Evolutionary conservation across 768 basidiomycete genomes (phyloP).

Genomic region (Lactifluus subvellereus): DNA sequence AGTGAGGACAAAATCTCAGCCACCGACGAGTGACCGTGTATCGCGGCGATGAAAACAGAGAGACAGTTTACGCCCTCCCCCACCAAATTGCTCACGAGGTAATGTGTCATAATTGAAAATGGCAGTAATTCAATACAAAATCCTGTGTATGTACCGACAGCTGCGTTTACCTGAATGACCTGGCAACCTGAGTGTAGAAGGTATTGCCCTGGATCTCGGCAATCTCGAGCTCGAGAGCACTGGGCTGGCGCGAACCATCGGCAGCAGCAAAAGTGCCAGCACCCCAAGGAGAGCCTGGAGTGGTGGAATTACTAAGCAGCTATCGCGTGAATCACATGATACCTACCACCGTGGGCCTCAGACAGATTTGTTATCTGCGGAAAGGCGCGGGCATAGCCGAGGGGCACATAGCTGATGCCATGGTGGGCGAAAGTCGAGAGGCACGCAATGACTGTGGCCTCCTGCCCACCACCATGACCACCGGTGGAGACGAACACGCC

Average conservation of each 20-base stretch:
- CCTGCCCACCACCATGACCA: slow-evolving; percentile 78
- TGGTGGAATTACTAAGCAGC: slow-evolving; percentile 1
- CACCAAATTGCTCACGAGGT: too few species aligned
- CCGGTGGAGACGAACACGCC: slow-evolving; percentile 70
- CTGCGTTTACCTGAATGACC: slow-evolving; percentile 25
- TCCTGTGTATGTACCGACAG: neutral
- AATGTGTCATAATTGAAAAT: too few species aligned
- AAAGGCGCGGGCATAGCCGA: slow-evolving; percentile 57
- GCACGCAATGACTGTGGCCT: slow-evolving; percentile 45
- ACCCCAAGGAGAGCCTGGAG: slow-evolving; percentile 67
- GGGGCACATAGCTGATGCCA: slow-evolving; percentile 65
- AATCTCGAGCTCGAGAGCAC: slow-evolving; percentile 45
- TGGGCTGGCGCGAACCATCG: slow-evolving; percentile 45
- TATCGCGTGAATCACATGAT: neutral
- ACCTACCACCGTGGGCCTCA: slow-evolving; percentile 56
- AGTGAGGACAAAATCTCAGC: too few species aligned
- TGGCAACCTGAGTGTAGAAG: slow-evolving; percentile 45
- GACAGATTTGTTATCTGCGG: slow-evolving; percentile 37
- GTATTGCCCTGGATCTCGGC: slow-evolving; percentile 45
- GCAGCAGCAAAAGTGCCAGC: slow-evolving; percentile 55
- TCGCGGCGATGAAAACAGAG: too few species aligned
- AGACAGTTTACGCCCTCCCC: too few species aligned
- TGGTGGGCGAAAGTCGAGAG: slow-evolving; percentile 65
- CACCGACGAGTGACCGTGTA: too few species aligned
- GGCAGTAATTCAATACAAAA: neutral